Conservation (phyloP, 805 yeast species). For the Hanseniaspora jakobsenii region DNA sequence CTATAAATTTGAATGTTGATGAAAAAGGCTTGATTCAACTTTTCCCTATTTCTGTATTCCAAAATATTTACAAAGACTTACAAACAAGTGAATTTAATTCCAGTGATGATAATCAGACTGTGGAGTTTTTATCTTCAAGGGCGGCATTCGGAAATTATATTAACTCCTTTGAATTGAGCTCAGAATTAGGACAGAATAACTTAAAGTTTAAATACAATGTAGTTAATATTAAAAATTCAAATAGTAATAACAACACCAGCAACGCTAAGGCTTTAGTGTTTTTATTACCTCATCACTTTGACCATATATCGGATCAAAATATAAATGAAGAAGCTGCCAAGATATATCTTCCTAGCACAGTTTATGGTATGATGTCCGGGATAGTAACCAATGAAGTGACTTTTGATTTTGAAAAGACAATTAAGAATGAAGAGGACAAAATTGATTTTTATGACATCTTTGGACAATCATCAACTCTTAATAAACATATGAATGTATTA, state of each 20-base stretch:
- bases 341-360: slow-evolving; percentile 36
- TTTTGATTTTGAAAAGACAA: slow-evolving; percentile 35
- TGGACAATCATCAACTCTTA: not conserved
- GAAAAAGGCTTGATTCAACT: slow-evolving; percentile 22
- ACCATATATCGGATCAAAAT: slow-evolving; percentile 29
- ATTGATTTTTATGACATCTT: slow-evolving; percentile 24
- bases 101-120: no score
- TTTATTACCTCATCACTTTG: slow-evolving; percentile 58
- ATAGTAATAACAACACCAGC: slow-evolving; percentile 36
- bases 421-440: no score
- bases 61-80: no score
- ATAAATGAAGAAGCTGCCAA: slow-evolving; percentile 20
- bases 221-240: slow-evolving; percentile 28
- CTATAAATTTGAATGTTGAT: not conserved
- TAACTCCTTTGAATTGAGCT: slow-evolving; percentile 39
- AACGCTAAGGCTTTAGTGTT: slow-evolving; percentile 39
- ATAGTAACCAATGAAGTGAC: slow-evolving; percentile 32
- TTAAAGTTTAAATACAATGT: slow-evolving; percentile 29
- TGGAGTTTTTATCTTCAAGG: no score
- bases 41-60: slow-evolving; percentile 17
- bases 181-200: slow-evolving; percentile 31
- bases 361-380: slow-evolving; percentile 38
- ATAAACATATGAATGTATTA: slow-evolving; percentile 21
- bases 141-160: slow-evolving; percentile 51
- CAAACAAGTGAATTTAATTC: no score